Conservation (phyloP, 108 stramenopile species). For the Skeletonema potamos region DNA sequence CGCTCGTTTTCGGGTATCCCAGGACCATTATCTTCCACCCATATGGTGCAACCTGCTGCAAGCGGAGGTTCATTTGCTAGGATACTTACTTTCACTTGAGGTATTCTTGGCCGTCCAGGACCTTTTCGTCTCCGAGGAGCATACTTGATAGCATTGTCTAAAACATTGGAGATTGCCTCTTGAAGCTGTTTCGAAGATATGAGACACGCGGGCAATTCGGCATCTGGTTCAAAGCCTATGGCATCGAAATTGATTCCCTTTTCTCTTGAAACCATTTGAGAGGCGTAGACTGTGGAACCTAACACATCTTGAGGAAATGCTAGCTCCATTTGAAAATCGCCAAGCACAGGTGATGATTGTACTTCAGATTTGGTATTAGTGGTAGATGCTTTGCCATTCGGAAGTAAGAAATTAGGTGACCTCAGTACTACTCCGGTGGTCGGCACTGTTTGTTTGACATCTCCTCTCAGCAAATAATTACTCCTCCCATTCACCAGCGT, state of each 20-base stretch:
- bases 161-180: conserved; percentile 74
- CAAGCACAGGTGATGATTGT: conserved; percentile 32
- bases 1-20: conserved; percentile 67
- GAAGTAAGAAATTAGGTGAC: background rate
- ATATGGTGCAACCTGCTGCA: conserved; percentile 63
- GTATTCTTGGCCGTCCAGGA: conserved; percentile 28
- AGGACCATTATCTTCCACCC: conserved; percentile 86
- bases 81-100: conserved; percentile 59
- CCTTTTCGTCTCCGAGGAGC: conserved; percentile 40
- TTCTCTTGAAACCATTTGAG: conserved; percentile 65
- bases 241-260: conserved; percentile 65
- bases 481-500: conserved; percentile 37
- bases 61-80: conserved; percentile 48
- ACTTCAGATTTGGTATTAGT: conserved; percentile 21
- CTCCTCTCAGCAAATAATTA: conserved; percentile 30
- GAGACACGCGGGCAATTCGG: conserved; percentile 72
- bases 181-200: conserved; percentile 63
- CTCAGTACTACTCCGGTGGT: conserved; percentile 4
- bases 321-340: conserved; percentile 69
- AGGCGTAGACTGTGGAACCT: conserved; percentile 63
- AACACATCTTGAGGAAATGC: conserved; percentile 74
- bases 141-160: conserved; percentile 91
- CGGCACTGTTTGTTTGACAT: background rate
- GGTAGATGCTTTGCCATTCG: background rate
- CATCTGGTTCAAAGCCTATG: conserved; percentile 40